Percentiles rank a stretch among this genome's conserved stretches.
These are phyloP conservation scores for Chlamydomonas eustigma DNA, from an alignment of 139 green algal genomes.

Conservation along the genomic window DNA sequence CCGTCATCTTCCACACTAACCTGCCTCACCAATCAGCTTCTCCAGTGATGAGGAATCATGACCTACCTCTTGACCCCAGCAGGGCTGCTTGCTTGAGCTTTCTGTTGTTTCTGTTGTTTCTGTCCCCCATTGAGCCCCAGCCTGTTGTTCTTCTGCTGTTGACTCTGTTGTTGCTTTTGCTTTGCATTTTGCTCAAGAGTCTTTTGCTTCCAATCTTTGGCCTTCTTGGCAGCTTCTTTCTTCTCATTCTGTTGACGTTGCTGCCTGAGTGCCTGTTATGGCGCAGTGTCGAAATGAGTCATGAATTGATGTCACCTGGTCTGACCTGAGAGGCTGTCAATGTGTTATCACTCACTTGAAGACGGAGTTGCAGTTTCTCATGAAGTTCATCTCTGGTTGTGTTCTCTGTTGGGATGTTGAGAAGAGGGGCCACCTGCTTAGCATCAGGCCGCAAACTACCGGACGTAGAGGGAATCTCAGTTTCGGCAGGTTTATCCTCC, in stretches of 20 bases:
- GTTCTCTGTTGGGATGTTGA: neutral
- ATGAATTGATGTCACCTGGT: too few relatives aligned
- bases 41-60: too few relatives aligned
- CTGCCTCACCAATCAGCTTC: too few relatives aligned
- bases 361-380: conserved; percentile 52
- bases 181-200: conserved; percentile 24
- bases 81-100: conserved; percentile 2
- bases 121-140: neutral
- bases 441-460: too few relatives aligned
- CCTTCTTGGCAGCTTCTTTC: conserved; percentile 13
- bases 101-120: conserved; percentile 18
- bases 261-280: conserved; percentile 5
- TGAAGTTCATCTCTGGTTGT: conserved; percentile 46
- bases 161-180: conserved; percentile 12
- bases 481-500: conserved; percentile 3
- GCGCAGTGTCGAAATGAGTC: neutral
- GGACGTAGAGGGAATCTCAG: too few relatives aligned
- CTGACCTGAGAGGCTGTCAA: too few relatives aligned
- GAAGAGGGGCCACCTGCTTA: neutral
- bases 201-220: conserved; percentile 43
- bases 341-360: conserved; percentile 13
- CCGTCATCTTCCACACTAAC: too few relatives aligned
- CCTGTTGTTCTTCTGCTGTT: neutral
- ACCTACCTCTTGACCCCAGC: neutral
- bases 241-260: conserved; percentile 12